phyloP scores from a whole-genome alignment of 2,329 filamentous ascomycete genomes.

The Verticillium dahliae region DNA sequence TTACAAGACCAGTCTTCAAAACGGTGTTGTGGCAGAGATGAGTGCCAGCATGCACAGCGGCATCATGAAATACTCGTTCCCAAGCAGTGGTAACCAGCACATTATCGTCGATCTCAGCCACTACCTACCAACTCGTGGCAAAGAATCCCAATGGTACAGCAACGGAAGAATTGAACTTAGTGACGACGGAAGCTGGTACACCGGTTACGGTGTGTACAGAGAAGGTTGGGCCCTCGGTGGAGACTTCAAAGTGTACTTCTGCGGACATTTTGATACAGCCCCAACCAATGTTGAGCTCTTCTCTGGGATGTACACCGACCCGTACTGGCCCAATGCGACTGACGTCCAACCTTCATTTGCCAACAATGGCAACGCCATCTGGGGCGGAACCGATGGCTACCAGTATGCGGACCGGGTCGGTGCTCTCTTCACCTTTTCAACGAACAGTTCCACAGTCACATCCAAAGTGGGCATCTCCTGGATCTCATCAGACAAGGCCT shows the following conservation, averaged over 20 bases:
- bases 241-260: conserved; percentile 35
- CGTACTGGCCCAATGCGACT: conserved; percentile 23
- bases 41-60: conserved; percentile 40
- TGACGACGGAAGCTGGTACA: conserved; percentile 30
- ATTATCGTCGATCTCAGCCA: conserved; percentile 42
- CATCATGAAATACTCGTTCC: conserved; percentile 46
- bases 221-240: conserved; percentile 37
- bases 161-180: conserved; percentile 30
- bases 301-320: conserved; percentile 38
- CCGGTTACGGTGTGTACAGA: conserved; percentile 38
- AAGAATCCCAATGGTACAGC: conserved; percentile 32
- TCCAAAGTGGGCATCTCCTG: conserved; percentile 46
- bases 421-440: conserved; percentile 40
- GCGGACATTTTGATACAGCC: conserved; percentile 30
- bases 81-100: conserved; percentile 27
- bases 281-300: conserved; percentile 29
- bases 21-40: conserved; percentile 41
- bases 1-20: conserved; percentile 42
- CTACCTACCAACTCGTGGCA: conserved; percentile 32
- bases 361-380: conserved; percentile 45
- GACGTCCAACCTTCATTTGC: conserved; percentile 29
- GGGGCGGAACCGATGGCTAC: conserved; percentile 43
- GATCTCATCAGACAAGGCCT: conserved; percentile 40
- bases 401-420: conserved; percentile 43
- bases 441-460: conserved; percentile 27